Evolutionary conservation across 352 stramenopile genomes (phyloP).

Genomic region (Phytophthora macrochlamydospora): DNA sequence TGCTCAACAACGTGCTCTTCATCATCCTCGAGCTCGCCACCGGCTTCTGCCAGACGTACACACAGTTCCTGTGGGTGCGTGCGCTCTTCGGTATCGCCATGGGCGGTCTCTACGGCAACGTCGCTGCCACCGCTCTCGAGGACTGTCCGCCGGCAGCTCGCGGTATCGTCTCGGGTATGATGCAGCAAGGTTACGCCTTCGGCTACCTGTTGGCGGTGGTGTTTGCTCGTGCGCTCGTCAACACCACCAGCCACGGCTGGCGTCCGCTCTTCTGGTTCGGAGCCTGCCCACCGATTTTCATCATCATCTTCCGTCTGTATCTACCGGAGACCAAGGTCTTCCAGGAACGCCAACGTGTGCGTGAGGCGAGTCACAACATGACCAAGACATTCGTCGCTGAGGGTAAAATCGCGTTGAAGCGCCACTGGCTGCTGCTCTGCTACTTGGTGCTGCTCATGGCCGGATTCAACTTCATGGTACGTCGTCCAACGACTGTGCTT

Average conservation of each 20-base stretch:
- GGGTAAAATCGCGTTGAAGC: constrained; percentile 49
- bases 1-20: constrained; percentile 52
- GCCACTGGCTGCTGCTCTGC: constrained; percentile 47
- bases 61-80: constrained; percentile 40
- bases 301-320: constrained; percentile 46
- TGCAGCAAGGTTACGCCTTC: constrained; percentile 59
- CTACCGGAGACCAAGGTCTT: constrained; percentile 53
- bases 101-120: constrained; percentile 57
- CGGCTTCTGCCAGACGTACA: constrained; percentile 47
- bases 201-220: constrained; percentile 48
- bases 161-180: constrained; percentile 56
- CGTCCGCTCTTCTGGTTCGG: constrained; percentile 57
- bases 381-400: constrained; percentile 44
- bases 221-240: constrained; percentile 39
- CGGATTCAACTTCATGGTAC: constrained; percentile 54
- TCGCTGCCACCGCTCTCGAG: constrained; percentile 47
- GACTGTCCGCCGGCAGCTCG: constrained; percentile 45
- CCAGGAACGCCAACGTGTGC: constrained; percentile 38
- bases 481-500: not conserved
- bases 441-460: constrained; percentile 58
- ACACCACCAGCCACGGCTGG: constrained; percentile 55
- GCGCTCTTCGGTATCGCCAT: constrained; percentile 53
- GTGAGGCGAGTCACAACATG: constrained; percentile 37
- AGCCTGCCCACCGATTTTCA: constrained; percentile 49
- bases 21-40: constrained; percentile 47